phyloP scores from a whole-genome alignment of 2,329 filamentous ascomycete species.

The Sporothrix humicola region DNA sequence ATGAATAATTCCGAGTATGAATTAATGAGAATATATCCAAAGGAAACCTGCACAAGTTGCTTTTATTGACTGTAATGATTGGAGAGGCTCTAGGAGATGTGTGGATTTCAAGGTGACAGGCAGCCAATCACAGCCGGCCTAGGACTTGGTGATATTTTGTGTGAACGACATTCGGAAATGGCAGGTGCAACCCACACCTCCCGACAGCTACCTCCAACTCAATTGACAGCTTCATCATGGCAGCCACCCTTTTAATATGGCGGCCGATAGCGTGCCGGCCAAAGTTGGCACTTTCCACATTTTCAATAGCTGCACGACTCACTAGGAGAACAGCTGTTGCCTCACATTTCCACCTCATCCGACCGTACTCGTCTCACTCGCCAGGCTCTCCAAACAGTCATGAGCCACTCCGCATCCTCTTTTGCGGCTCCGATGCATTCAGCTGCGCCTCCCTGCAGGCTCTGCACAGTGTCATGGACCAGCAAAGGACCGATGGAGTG shows the following conservation, averaged over 20 bases:
- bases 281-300: not conserved
- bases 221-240: not conserved
- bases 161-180: not conserved
- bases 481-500: not conserved
- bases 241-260: not conserved
- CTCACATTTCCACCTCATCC: not conserved
- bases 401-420: constrained; percentile 80
- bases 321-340: not conserved
- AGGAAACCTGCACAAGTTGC: too few relatives aligned
- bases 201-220: not conserved
- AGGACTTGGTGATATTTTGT: not conserved
- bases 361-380: not conserved
- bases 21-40: too few relatives aligned
- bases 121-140: not conserved
- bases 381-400: not conserved
- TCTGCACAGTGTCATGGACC: constrained; percentile 61
- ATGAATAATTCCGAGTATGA: not conserved
- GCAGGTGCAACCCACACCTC: not conserved
- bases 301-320: not conserved
- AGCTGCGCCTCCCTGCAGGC: constrained; percentile 78
- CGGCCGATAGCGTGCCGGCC: not conserved
- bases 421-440: constrained; percentile 92
- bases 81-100: constrained; percentile 2
- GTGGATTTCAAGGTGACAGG: not conserved
- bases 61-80: not conserved